Evolutionary conservation across 2,329 filamentous ascomycete genomes (phyloP).

Genomic region (Hirsutella thompsonii): DNA sequence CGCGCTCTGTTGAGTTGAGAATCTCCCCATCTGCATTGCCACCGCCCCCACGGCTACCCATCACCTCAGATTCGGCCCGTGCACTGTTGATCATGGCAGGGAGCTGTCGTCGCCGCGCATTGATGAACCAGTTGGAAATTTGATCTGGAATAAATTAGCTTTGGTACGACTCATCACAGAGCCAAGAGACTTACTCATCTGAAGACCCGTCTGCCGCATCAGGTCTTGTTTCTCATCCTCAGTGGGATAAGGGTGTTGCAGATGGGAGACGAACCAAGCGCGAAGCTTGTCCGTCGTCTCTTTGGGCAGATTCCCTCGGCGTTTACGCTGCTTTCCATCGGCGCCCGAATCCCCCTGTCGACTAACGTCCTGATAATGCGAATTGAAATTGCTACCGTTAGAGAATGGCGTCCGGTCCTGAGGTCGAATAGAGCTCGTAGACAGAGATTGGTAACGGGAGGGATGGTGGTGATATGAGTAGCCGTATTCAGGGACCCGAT

Average conservation of each 20-base stretch:
- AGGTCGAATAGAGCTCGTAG: constrained; percentile 27
- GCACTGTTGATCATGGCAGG: constrained; percentile 46
- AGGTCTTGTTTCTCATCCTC: constrained; percentile 80
- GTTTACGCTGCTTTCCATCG: constrained; percentile 42
- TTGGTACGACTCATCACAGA: not conserved
- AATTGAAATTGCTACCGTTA: constrained; percentile 21
- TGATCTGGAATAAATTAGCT: constrained; percentile 33
- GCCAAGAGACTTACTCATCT: constrained; percentile 53
- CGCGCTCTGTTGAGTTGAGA: constrained; percentile 23
- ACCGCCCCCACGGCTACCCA: constrained; percentile 17
- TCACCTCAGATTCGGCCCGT: constrained; percentile 36
- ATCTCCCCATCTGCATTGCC: constrained; percentile 20
- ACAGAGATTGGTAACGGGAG: constrained; percentile 30
- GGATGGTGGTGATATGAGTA: constrained; percentile 28
- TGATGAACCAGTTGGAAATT: constrained; percentile 76
- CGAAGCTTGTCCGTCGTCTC: constrained; percentile 73
- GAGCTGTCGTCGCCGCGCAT: constrained; percentile 54
- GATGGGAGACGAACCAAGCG: constrained; percentile 66
- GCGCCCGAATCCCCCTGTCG: constrained; percentile 25
- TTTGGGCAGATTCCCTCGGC: constrained; percentile 81
- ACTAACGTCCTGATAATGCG: constrained; percentile 29
- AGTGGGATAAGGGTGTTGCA: constrained; percentile 72
- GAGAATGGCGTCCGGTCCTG: constrained; percentile 33
- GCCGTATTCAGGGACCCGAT: constrained; percentile 20
- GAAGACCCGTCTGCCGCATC: constrained; percentile 62